These are phyloP conservation scores for Francoa sonchifolia DNA, from an alignment of 441 rosid species.

Conservation along the genomic window DNA sequence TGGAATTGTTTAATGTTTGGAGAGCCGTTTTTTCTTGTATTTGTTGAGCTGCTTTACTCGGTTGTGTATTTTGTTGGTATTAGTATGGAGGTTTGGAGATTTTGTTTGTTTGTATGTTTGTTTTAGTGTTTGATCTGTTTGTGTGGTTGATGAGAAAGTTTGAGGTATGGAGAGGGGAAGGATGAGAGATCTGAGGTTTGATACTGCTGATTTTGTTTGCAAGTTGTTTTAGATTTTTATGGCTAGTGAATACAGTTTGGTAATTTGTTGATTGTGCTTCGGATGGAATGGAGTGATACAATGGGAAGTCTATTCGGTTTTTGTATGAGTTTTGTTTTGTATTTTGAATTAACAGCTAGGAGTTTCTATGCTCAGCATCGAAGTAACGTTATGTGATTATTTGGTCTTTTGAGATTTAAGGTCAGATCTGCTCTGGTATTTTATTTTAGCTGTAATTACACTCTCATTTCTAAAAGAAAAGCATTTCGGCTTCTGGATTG, in stretches of 20 bases:
- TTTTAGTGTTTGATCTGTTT: slow-evolving; percentile 5
- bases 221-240: background rate
- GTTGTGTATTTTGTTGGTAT: background rate
- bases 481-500: too few relatives aligned
- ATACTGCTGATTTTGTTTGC: background rate
- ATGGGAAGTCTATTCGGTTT: too few relatives aligned
- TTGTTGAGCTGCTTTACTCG: background rate
- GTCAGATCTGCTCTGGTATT: background rate
- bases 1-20: too few relatives aligned
- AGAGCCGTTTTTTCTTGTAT: background rate
- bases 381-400: too few relatives aligned
- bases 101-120: background rate
- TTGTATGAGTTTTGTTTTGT: too few relatives aligned
- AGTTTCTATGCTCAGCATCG: too few relatives aligned
- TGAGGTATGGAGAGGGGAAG: slow-evolving; percentile 6
- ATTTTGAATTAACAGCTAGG: too few relatives aligned
- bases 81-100: background rate
- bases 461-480: too few relatives aligned
- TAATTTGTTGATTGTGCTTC: too few relatives aligned
- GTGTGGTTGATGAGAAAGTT: slow-evolving; percentile 14
- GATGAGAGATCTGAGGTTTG: background rate
- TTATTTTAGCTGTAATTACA: background rate
- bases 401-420: too few relatives aligned
- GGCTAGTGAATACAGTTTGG: too few relatives aligned
- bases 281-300: too few relatives aligned